Conservation (phyloP, 768 basidiomycete genomes). For the Leccinum subgranulosum region DNA sequence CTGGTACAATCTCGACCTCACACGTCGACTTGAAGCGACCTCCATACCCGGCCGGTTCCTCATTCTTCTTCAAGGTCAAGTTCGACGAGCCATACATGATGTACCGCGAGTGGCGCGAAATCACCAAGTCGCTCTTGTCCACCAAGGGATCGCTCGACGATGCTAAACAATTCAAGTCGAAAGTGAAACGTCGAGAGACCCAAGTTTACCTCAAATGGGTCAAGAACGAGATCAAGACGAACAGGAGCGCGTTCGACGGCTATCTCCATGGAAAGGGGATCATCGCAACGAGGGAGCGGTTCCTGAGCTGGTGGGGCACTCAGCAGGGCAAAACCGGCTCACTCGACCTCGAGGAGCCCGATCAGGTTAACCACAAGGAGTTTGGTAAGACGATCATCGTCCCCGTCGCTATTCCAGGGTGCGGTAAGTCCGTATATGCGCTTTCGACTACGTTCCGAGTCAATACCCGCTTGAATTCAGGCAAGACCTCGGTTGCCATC, state of each 20-base stretch:
- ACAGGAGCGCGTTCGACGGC: slow-evolving; percentile 57
- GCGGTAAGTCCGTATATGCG: slow-evolving; percentile 52
- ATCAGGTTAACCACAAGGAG: slow-evolving; percentile 14
- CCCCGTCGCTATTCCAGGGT: slow-evolving; percentile 89
- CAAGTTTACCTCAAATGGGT: slow-evolving; percentile 81
- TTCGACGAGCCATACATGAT: slow-evolving; percentile 99
- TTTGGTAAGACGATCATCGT: slow-evolving; percentile 80
- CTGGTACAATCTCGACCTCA: slow-evolving; percentile 23
- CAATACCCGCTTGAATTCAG: slow-evolving; percentile 35
- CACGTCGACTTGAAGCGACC: slow-evolving; percentile 28
- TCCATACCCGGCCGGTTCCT: slow-evolving; percentile 75
- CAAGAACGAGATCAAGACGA: slow-evolving; percentile 62
- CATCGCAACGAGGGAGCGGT: slow-evolving; percentile 76
- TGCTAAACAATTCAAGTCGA: slow-evolving; percentile 53
- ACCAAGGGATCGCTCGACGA: slow-evolving; percentile 31
- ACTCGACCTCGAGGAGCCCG: slow-evolving; percentile 25
- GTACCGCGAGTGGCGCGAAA: slow-evolving; percentile 96
- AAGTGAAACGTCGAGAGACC: slow-evolving; percentile 77
- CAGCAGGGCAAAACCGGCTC: slow-evolving; percentile 41
- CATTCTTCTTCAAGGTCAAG: slow-evolving; percentile 99
- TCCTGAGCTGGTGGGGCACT: slow-evolving; percentile 62
- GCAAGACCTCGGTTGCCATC: slow-evolving; percentile 84
- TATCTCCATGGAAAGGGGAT: slow-evolving; percentile 79
- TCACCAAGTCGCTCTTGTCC: slow-evolving; percentile 74
- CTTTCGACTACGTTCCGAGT: neutral